Evolutionary conservation across 768 basidiomycete species (phyloP), one percentile per base, ranked within the genome.

Genomic region (Agaricus subrufescens): DNA sequence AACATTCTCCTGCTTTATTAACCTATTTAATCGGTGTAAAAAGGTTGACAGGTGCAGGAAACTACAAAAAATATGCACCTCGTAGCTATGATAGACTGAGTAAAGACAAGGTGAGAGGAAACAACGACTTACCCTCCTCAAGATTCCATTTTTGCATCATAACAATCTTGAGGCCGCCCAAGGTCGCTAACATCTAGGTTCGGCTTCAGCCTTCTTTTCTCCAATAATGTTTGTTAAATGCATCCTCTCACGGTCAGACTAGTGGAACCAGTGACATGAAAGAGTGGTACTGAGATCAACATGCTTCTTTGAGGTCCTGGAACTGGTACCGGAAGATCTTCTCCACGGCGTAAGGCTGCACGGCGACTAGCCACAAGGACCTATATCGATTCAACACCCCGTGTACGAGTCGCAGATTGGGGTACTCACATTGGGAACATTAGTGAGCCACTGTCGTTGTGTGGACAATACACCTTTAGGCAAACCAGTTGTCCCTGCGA

Each of bases 251-350:
- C 66, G 45, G 60, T 62, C 54, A 53, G 58, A 61, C 70, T 71
- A 15, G 59, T 65, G n/a, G 54, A 62, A 2, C 78, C 82, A 9
- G 80, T 82, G 7, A 80, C 82, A 66, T 85, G 83, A 67, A 86
- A 84, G 8, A 86, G 66, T 1, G 84, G 84, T 0, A 82, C 80
- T n/a, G 77, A 72, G 29, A 83, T 64, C 38, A 83, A 63, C 34
- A 73, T 62, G 10, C 72, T 76, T 56, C 69, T 73, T 63, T 78
- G 76, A 5, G 74, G 70, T 5, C 70, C 76, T n/a, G 66, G 50
- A 2, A 67, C 58, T 4, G 66, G 62, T 2, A 61, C 58, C 11
- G 72, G 62, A 23, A 75, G 63, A 38, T 65, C 58, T 10, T 76
- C 75, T 45, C 78, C 76, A 50, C 70, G 65, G 27, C 76, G 67